Conservation (phyloP, 768 basidiomycete species). For the Dentipellis sp. region DNA sequence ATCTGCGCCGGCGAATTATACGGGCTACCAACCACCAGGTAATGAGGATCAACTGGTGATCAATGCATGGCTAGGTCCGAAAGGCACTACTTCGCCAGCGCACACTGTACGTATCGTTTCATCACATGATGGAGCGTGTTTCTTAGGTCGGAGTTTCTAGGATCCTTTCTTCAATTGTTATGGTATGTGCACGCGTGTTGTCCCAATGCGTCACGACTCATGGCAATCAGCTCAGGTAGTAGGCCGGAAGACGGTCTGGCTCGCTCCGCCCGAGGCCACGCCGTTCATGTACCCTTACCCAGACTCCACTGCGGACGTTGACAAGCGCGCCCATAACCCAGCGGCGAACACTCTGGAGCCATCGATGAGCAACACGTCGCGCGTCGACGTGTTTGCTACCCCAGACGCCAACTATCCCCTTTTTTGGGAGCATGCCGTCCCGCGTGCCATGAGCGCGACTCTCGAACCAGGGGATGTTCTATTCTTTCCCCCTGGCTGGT, state of each 20-base stretch:
- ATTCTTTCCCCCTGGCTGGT: conserved; percentile 89
- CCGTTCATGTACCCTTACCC: conserved; percentile 52
- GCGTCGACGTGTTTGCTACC: conserved; percentile 64
- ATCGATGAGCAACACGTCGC: conserved; percentile 74
- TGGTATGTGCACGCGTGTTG: conserved; percentile 34
- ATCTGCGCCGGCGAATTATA: conserved; percentile 29
- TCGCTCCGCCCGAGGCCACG: conserved; percentile 61
- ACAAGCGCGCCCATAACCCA: conserved; percentile 24
- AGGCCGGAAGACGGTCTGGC: conserved; percentile 86
- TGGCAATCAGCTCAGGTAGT: conserved; percentile 65
- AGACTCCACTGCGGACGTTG: conserved; percentile 7
- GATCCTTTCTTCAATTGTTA: conserved; percentile 94
- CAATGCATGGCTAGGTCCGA: conserved; percentile 80
- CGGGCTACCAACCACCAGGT: conserved; percentile 51
- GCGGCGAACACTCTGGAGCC: conserved; percentile 31
- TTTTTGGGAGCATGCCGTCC: conserved; percentile 51
- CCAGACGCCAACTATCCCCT: conserved; percentile 30
- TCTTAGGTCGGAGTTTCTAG: conserved; percentile 28
- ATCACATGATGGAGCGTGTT: conserved; percentile 1
- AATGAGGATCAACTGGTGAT: conserved; percentile 59
- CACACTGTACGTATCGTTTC: conserved; percentile 58
- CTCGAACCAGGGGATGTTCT: conserved; percentile 80
- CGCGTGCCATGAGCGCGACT: conserved; percentile 48
- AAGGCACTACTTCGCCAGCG: conserved; percentile 75
- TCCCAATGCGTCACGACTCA: neutral